phyloP scores from a whole-genome alignment of 192 early-diverging fungal species.

The Rhizoclosmatium globosum region DNA sequence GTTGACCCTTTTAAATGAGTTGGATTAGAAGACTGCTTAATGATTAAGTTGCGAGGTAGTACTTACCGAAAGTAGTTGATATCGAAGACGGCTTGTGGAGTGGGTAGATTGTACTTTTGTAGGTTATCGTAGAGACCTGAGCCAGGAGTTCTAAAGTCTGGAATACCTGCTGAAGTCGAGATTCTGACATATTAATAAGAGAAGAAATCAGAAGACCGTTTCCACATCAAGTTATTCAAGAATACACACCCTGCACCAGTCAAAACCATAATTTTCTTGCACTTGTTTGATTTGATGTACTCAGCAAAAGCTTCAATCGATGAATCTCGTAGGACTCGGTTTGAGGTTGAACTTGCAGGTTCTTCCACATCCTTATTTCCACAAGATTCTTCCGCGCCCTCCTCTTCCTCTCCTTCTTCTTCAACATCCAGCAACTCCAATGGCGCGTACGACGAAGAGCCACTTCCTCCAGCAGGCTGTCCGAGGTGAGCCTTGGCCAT shows the following conservation, averaged over 20 bases:
- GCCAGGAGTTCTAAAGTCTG: slow-evolving; percentile 91
- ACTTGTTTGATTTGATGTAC: slow-evolving; percentile 49
- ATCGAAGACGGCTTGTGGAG: slow-evolving; percentile 93
- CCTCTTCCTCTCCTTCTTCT: too few species aligned
- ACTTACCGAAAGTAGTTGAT: slow-evolving; percentile 78
- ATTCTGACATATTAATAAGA: slow-evolving; percentile 49
- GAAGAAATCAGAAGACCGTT: too few species aligned
- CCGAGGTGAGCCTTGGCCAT: neutral
- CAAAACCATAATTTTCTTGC: slow-evolving; percentile 68
- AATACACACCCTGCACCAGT: slow-evolving; percentile 12
- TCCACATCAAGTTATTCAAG: too few species aligned
- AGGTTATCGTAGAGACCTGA: slow-evolving; percentile 89
- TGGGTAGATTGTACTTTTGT: slow-evolving; percentile 84
- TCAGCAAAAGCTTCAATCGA: slow-evolving; percentile 51
- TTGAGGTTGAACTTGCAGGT: neutral
- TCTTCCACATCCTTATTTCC: too few species aligned
- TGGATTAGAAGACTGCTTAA: neutral
- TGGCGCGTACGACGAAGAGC: neutral
- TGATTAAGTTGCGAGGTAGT: neutral
- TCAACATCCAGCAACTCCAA: neutral
- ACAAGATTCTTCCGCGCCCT: too few species aligned
- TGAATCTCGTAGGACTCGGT: slow-evolving; percentile 27
- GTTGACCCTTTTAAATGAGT: slow-evolving; percentile 41
- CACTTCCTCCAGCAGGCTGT: neutral
- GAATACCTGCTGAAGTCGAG: slow-evolving; percentile 72